These are phyloP conservation scores for Beauveria caledonica DNA, from an alignment of 2,329 filamentous ascomycete genomes.

Conservation along the genomic window DNA sequence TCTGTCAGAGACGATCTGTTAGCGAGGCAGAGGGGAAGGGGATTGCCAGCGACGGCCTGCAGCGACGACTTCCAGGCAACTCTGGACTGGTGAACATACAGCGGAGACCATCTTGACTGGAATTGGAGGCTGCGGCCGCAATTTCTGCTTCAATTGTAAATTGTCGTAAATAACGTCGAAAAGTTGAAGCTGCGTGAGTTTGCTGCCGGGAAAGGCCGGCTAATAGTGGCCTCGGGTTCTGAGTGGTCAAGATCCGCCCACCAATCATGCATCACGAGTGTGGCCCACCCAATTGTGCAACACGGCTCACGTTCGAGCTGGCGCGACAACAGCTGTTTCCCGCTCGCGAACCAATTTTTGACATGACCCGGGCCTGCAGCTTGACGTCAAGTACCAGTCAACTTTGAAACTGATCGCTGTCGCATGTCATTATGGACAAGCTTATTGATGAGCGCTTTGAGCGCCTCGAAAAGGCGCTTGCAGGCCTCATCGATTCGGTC, in stretches of 20 bases:
- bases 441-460: constrained; percentile 55
- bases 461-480: constrained; percentile 58
- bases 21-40: constrained; percentile 9
- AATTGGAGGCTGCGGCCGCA: constrained; percentile 22
- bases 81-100: constrained; percentile 22
- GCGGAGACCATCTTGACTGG: constrained; percentile 32
- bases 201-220: constrained; percentile 12
- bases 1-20: constrained; percentile 26
- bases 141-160: constrained; percentile 28
- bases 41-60: neutral
- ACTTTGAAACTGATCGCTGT: neutral
- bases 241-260: neutral
- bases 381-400: neutral
- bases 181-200: constrained; percentile 8
- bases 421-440: constrained; percentile 44
- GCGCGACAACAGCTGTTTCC: neutral
- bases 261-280: neutral
- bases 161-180: constrained; percentile 13
- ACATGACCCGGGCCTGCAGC: neutral
- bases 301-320: neutral
- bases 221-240: constrained; percentile 11
- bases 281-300: constrained; percentile 2
- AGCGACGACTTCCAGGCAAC: neutral
- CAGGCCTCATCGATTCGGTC: constrained; percentile 68
- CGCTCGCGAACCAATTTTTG: neutral